phyloP scores from a whole-genome alignment of 2,329 filamentous ascomycete species.

The Epichloe uncinata region DNA sequence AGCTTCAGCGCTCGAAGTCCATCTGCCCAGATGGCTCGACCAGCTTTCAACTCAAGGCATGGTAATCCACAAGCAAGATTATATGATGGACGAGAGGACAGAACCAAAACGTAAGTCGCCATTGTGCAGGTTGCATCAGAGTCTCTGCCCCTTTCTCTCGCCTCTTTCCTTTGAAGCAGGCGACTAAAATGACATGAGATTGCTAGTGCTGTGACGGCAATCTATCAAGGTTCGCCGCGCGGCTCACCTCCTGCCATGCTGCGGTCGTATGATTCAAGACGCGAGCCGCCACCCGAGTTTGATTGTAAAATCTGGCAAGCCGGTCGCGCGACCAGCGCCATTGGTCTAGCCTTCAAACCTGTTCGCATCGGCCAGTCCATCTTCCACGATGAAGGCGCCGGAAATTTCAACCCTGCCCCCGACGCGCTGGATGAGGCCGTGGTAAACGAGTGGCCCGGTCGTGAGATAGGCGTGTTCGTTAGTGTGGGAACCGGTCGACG shows the following conservation, averaged over 20 bases:
- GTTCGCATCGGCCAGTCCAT: constrained; percentile 86
- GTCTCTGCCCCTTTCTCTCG: neutral
- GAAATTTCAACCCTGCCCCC: constrained; percentile 83
- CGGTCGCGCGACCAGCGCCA: constrained; percentile 83
- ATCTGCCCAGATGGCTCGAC: constrained; percentile 38
- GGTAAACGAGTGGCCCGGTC: constrained; percentile 86
- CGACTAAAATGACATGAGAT: neutral
- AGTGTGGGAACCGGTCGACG: constrained; percentile 91
- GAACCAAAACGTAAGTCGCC: constrained; percentile 81
- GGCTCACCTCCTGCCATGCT: constrained; percentile 59
- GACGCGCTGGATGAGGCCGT: constrained; percentile 80
- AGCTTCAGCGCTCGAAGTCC: constrained; percentile 63
- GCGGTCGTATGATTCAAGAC: constrained; percentile 88
- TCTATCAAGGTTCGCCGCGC: constrained; percentile 71
- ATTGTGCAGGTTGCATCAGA: no score
- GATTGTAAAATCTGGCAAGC: constrained; percentile 97
- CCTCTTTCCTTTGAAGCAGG: neutral
- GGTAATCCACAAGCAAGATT: constrained; percentile 76
- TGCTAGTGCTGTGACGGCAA: constrained; percentile 69
- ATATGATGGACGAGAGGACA: constrained; percentile 73
- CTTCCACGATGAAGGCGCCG: constrained; percentile 85
- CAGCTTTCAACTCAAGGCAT: constrained; percentile 43
- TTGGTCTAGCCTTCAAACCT: constrained; percentile 88
- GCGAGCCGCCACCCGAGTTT: constrained; percentile 79
- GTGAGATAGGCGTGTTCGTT: constrained; percentile 83